These are phyloP conservation scores for Neurospora crassa DNA, from an alignment of 2,329 filamentous ascomycete species.

Conservation along the genomic window DNA sequence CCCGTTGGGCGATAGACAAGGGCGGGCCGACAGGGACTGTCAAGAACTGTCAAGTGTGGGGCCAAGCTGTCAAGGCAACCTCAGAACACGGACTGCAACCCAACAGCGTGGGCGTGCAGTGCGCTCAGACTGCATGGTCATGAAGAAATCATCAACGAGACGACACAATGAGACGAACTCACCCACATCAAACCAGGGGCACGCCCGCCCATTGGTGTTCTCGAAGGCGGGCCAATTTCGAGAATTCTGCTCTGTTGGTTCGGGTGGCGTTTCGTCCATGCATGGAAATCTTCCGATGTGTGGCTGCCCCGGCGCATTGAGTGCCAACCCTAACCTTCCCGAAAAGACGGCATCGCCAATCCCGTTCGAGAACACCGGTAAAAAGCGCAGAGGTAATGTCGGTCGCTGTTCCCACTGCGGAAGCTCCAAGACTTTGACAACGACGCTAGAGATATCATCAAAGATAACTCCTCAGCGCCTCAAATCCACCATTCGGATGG, in stretches of 20 bases:
- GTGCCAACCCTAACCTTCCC: neutral
- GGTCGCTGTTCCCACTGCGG: neutral
- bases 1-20: neutral
- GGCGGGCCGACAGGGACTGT: neutral
- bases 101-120: neutral
- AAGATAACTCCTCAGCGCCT: neutral
- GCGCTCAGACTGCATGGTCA: neutral
- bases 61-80: neutral
- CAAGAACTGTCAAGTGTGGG: neutral
- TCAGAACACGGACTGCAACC: neutral
- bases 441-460: neutral
- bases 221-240: neutral
- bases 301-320: neutral
- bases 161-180: neutral
- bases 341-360: neutral
- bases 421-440: neutral
- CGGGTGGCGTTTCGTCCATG: neutral
- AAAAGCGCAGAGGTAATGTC: neutral
- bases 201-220: neutral
- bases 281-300: neutral
- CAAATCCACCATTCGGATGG: neutral
- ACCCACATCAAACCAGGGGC: neutral
- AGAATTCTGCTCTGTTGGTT: neutral
- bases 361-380: neutral
- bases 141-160: neutral